Evolutionary conservation across 495 filamentous ascomycete genomes (phyloP).

Genomic region (Xylaria palmicola): DNA sequence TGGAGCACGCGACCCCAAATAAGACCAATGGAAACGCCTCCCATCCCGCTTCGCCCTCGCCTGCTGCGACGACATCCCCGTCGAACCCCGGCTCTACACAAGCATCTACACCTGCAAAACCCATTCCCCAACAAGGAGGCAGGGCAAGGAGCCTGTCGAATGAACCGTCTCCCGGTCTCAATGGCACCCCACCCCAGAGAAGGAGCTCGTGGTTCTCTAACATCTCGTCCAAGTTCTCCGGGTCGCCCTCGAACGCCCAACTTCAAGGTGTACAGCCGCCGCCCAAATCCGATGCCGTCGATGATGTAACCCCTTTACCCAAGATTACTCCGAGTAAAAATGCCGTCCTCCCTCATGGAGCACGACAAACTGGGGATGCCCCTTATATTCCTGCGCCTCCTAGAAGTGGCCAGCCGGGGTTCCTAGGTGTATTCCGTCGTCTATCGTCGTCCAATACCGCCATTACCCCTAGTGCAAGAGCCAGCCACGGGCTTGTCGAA

Average conservation of each 20-base stretch:
- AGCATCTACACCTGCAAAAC: constrained; percentile 19
- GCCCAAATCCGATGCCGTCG: constrained; percentile 48
- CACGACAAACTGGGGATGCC: constrained; percentile 49
- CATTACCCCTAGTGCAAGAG: constrained; percentile 34
- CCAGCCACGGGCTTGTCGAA: constrained; percentile 63
- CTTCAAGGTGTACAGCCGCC: constrained; percentile 42
- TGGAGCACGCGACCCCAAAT: constrained; percentile 15
- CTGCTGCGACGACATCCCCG: constrained; percentile 6
- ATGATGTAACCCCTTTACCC: constrained; percentile 55
- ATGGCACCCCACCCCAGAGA: constrained; percentile 44
- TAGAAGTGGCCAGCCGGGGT: constrained; percentile 62
- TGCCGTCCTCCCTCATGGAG: constrained; percentile 51
- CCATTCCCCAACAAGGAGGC: constrained; percentile 24
- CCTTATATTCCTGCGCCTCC: constrained; percentile 70
- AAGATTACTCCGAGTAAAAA: constrained; percentile 52
- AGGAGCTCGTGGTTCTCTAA: constrained; percentile 88
- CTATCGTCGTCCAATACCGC: constrained; percentile 68
- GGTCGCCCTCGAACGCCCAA: constrained; percentile 52
- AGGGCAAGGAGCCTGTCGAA: constrained; percentile 24
- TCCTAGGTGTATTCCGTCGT: constrained; percentile 78
- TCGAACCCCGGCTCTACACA: constrained; percentile 6
- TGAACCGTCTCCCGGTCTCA: constrained; percentile 17
- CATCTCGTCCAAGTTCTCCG: constrained; percentile 89
- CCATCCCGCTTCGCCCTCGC: constrained; percentile 5
- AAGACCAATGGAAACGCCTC: constrained; percentile 22